Percentiles rank a stretch among this genome's conserved stretches.
Conservation (phyloP, 2,329 filamentous ascomycete genomes). For the Diaporthe sp. region DNA sequence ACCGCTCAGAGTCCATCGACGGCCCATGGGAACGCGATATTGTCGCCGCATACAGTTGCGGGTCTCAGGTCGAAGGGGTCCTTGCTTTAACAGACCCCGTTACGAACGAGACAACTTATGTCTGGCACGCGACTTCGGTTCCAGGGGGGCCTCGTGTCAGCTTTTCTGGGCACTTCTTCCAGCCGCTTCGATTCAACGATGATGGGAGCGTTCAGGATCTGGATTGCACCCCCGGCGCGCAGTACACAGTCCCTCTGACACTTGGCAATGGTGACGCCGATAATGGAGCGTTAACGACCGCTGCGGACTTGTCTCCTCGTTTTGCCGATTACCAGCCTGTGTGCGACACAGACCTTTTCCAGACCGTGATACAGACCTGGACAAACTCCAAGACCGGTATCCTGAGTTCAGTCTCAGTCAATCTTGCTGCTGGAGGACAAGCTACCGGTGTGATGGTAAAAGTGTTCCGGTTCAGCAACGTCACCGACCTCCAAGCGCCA, state of each 20-base stretch:
- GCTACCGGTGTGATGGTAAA: not conserved
- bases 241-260: conserved; percentile 3
- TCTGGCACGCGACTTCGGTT: conserved; percentile 31
- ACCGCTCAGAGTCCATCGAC: conserved; percentile 22
- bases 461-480: conserved; percentile 26
- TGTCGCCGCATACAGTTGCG: conserved; percentile 16
- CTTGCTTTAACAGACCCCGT: conserved; percentile 24
- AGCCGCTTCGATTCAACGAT: conserved; percentile 30
- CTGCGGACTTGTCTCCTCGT: conserved; percentile 20
- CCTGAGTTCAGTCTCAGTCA: conserved; percentile 25
- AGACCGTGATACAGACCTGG: conserved; percentile 32
- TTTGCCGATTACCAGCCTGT: conserved; percentile 29
- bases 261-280: conserved; percentile 24
- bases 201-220: conserved; percentile 31
- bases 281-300: conserved; percentile 20
- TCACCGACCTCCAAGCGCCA: conserved; percentile 23
- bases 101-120: conserved; percentile 34
- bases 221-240: conserved; percentile 22
- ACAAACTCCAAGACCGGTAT: conserved; percentile 31
- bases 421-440: conserved; percentile 28
- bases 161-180: conserved; percentile 34
- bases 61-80: conserved; percentile 32
- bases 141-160: conserved; percentile 27
- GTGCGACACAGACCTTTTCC: conserved; percentile 30
- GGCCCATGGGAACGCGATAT: conserved; percentile 34